Evolutionary conservation across 1,139 yeast species (phyloP).

Genomic region (Taphrina deformans): DNA sequence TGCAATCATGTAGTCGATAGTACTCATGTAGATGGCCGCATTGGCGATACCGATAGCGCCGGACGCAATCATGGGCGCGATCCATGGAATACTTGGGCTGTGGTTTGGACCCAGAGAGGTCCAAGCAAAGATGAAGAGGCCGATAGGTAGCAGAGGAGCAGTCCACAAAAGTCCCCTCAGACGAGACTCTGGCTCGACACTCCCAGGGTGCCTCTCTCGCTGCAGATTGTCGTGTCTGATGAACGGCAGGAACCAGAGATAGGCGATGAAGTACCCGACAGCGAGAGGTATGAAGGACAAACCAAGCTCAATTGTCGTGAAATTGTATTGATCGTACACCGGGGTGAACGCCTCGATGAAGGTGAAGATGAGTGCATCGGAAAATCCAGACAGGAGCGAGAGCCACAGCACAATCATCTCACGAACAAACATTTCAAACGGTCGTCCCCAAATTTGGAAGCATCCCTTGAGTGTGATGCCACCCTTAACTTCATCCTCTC

Average conservation of each 20-base stretch:
- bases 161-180: conserved; percentile 34
- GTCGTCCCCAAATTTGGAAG: conserved; percentile 46
- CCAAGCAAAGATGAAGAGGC: conserved; percentile 50
- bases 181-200: conserved; percentile 29
- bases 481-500: conserved; percentile 45
- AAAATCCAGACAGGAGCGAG: conserved; percentile 49
- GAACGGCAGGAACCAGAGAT: conserved; percentile 43
- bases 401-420: conserved; percentile 50
- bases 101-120: conserved; percentile 48
- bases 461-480: conserved; percentile 35
- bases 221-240: conserved; percentile 41
- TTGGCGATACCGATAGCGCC: conserved; percentile 48
- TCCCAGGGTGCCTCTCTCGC: conserved; percentile 17
- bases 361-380: conserved; percentile 49
- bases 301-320: conserved; percentile 45
- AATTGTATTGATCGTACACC: conserved; percentile 44
- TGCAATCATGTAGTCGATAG: conserved; percentile 50
- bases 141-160: conserved; percentile 48
- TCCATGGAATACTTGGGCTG: conserved; percentile 42
- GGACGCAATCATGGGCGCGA: conserved; percentile 48
- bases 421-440: conserved; percentile 48
- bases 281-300: conserved; percentile 46
- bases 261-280: conserved; percentile 48
- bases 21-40: conserved; percentile 49
- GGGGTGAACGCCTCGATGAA: conserved; percentile 48